Conservation (phyloP, 2,329 filamentous ascomycete species). For the Rachicladosporium sp. region DNA sequence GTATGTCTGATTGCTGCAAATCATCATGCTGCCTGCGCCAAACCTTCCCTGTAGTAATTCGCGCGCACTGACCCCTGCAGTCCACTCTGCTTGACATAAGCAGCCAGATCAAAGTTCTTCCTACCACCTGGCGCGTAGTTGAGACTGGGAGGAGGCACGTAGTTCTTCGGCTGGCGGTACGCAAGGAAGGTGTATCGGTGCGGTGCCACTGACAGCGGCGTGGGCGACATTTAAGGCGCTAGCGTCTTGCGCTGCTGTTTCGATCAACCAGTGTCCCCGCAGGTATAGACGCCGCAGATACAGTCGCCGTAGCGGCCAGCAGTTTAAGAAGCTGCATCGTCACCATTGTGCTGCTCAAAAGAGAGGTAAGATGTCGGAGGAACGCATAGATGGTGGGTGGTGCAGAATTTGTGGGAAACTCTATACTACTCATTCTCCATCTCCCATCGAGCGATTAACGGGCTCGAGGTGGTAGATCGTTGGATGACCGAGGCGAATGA, state of each 20-base stretch:
- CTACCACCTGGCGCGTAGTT: slow-evolving; percentile 8
- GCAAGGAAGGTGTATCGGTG: slow-evolving; percentile 15
- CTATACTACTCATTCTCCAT: no score
- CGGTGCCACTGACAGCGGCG: slow-evolving; percentile 9
- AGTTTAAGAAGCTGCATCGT: slow-evolving; percentile 10
- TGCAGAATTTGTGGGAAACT: no score
- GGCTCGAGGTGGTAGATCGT: no score
- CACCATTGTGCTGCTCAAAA: no score
- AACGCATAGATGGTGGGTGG: no score
- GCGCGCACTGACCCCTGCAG: slow-evolving; percentile 11
- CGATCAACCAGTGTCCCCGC: no score
- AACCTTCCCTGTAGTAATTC: slow-evolving; percentile 10
- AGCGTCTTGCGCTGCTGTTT: slow-evolving; percentile 9
- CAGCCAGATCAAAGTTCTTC: slow-evolving; percentile 12
- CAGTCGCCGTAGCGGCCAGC: slow-evolving; percentile 3
- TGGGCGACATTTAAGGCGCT: slow-evolving; percentile 10
- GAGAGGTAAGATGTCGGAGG: no score
- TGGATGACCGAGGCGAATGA: no score
- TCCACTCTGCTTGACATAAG: slow-evolving; percentile 6
- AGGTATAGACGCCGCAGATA: background rate
- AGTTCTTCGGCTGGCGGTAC: slow-evolving; percentile 15
- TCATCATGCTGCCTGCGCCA: slow-evolving; percentile 3
- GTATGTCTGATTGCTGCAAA: no score
- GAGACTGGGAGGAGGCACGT: slow-evolving; percentile 9
- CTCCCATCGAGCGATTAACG: no score